Evolutionary conservation across 495 filamentous ascomycete species (phyloP).

Genomic region (Penicillium crystallinum): DNA sequence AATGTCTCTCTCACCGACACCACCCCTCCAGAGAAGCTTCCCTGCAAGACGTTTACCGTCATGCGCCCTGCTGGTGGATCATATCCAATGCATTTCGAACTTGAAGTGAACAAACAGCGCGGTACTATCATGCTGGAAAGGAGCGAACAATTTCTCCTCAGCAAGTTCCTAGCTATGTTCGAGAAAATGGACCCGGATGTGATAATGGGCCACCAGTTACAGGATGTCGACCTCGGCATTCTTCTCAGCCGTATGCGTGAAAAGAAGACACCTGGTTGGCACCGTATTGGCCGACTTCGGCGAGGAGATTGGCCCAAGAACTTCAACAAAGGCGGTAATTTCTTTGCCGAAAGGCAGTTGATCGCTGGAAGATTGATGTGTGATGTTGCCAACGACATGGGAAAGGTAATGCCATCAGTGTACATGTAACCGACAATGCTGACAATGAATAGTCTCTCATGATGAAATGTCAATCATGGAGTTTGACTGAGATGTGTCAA

Average conservation of each 20-base stretch:
- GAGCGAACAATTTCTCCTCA: slow-evolving; percentile 74
- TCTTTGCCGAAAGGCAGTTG: slow-evolving; percentile 86
- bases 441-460: slow-evolving; percentile 64
- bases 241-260: slow-evolving; percentile 82
- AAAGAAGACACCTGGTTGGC: slow-evolving; percentile 88
- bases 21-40: slow-evolving; percentile 78
- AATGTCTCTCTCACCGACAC: slow-evolving; percentile 84
- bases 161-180: slow-evolving; percentile 82
- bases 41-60: slow-evolving; percentile 84
- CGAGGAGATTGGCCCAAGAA: slow-evolving; percentile 82
- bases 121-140: slow-evolving; percentile 74
- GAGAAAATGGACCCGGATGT: slow-evolving; percentile 89
- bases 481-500: slow-evolving; percentile 92
- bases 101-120: slow-evolving; percentile 61
- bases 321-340: slow-evolving; percentile 79
- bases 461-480: slow-evolving; percentile 97
- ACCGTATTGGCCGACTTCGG: slow-evolving; percentile 79
- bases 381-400: slow-evolving; percentile 92
- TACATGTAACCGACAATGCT: slow-evolving; percentile 13
- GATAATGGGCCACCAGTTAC: slow-evolving; percentile 88
- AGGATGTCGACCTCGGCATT: slow-evolving; percentile 93
- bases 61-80: slow-evolving; percentile 72
- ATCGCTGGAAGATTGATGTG: slow-evolving; percentile 87
- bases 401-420: slow-evolving; percentile 54
- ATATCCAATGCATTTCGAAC: slow-evolving; percentile 83